Conservation (phyloP, 106 monocot genomes). For the Dioscorea zingiberensis region DNA sequence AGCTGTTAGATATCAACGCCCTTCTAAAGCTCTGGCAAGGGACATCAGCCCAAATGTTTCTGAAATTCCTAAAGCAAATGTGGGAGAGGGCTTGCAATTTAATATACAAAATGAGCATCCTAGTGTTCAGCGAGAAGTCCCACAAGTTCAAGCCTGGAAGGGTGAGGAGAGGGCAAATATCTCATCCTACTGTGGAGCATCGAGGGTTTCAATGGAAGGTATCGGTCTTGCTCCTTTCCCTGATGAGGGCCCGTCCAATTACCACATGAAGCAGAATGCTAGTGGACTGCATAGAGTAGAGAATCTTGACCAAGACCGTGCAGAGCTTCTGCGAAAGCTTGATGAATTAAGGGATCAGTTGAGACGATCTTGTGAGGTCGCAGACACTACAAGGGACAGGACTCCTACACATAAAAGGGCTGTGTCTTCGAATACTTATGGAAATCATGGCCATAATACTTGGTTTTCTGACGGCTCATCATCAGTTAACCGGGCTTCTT, state of each 20-base stretch:
- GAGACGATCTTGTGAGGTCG: conserved; percentile 55
- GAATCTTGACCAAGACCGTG: conserved; percentile 54
- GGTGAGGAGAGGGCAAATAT: conserved; percentile 7
- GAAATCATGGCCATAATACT: conserved; percentile 17
- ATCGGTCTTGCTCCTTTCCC: conserved; percentile 27
- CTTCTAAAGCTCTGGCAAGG: conserved; percentile 13
- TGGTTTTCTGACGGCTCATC: conserved; percentile 35
- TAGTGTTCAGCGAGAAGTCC: conserved; percentile 1
- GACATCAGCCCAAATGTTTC: conserved; percentile 4
- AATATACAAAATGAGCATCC: conserved; percentile 8
- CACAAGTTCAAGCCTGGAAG: conserved; percentile 9
- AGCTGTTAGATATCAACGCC: conserved; percentile 11
- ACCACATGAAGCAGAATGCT: conserved; percentile 19
- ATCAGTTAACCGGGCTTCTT: conserved; percentile 21
- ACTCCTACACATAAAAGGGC: conserved; percentile 9
- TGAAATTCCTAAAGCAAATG: background rate
- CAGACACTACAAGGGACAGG: conserved; percentile 33
- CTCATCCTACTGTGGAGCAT: conserved; percentile 7
- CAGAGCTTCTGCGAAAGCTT: conserved; percentile 69
- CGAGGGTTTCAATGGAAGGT: background rate
- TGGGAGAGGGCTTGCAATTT: conserved; percentile 2
- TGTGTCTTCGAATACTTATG: conserved; percentile 16
- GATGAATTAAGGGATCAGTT: conserved; percentile 90
- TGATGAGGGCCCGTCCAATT: conserved; percentile 49
- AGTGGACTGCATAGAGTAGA: conserved; percentile 33